Conservation (phyloP, 768 basidiomycete genomes). For the Termitomyces sp. region DNA sequence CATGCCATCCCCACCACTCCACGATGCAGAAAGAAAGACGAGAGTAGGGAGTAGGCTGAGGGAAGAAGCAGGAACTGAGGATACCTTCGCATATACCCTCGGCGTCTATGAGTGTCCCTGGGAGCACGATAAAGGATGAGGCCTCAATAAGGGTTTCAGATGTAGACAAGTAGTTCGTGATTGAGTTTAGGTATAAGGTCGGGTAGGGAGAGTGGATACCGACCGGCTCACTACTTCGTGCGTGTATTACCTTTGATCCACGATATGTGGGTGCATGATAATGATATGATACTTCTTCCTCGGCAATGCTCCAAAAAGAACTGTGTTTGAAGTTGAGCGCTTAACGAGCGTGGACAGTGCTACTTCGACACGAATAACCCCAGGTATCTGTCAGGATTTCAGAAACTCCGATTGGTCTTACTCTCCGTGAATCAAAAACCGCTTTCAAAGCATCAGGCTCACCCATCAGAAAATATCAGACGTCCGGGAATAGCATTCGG, state of each 20-base stretch:
- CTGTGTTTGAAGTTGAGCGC: neutral
- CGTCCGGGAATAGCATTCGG: no score
- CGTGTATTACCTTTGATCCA: neutral
- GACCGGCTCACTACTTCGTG: neutral
- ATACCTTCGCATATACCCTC: slow-evolving; percentile 24
- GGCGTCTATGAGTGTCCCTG: slow-evolving; percentile 31
- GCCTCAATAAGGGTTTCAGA: neutral
- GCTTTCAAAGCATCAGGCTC: no score
- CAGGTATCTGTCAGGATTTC: neutral
- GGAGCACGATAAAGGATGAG: slow-evolving; percentile 15
- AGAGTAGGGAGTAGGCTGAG: slow-evolving; percentile 1
- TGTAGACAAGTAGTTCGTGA: neutral
- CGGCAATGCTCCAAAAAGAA: neutral
- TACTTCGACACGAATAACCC: neutral
- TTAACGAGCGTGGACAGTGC: no score
- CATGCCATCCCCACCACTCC: slow-evolving; percentile 12
- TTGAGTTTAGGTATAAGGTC: neutral
- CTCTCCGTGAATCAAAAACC: no score
- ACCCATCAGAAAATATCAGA: no score
- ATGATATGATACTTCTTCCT: neutral
- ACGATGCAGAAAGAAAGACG: neutral
- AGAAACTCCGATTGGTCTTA: neutral
- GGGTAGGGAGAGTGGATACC: neutral
- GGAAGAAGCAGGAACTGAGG: slow-evolving; percentile 4
- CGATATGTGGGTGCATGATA: neutral